Evolutionary conservation across 306 rosid genomes (phyloP), one percentile per base, ranked within the genome.

Genomic region (Lagenaria siceraria): DNA sequence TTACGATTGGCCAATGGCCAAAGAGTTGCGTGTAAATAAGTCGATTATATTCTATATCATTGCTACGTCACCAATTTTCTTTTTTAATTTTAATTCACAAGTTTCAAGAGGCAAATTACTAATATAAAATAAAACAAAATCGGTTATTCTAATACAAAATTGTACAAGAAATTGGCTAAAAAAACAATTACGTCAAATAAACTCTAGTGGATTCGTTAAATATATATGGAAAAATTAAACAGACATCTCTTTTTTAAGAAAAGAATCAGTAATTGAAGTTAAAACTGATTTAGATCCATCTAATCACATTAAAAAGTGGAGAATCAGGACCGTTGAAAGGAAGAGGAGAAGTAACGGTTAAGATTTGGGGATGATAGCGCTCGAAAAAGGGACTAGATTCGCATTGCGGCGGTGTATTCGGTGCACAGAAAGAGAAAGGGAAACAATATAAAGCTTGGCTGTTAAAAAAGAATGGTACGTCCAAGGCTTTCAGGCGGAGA

Each of bases 401-500:
- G 38, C 59, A 46, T 46, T 70, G 56, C 76, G 76, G 76, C 56
- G 33, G 55, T 19, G 52, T 25, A 71, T 43, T 48, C 76, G 38
- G n/a, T 48, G 12, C 18, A 68, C n/a, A 42, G 56, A 6, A 42
- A 27, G 24, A 71, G n/a, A 25, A 49, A 72, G 25, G 10, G 35
- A 73, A 51, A 22, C 21, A 48, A 51, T 72, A 70, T 42, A 70
- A 43, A 70, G 0, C 61, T 29, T 49, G 2, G 46, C 19, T 29
- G 43, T 51, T 51, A 27, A 46, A 73, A 43, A 51, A 31, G 14
- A 54, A 51, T 29, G 27, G 15, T 29, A 42, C 43, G 24, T 29
- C 46, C 62, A 8, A 43, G 22, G 75, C 75, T 69, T 24, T 13
- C 36, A 11, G 77, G 61, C 77, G 77, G 77, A 73, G 77, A 52